Evolutionary conservation across 2,329 filamentous ascomycete species (phyloP).

Genomic region (Beauveria australis): DNA sequence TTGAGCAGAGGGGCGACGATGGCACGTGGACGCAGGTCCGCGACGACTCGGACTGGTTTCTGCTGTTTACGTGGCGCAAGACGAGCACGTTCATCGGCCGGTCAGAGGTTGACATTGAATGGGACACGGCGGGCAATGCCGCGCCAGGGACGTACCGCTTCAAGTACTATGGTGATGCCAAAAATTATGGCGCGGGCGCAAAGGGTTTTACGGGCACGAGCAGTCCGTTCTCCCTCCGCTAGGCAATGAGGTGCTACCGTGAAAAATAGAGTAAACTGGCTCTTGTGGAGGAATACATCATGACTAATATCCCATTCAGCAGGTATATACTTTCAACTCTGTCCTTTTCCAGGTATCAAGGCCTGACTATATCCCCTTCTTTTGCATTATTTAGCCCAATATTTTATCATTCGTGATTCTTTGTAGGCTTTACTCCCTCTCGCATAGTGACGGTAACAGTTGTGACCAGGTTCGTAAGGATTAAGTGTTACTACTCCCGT

Average conservation of each 20-base stretch:
- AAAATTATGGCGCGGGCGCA: conserved; percentile 53
- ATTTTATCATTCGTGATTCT: too few relatives aligned
- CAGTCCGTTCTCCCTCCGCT: conserved; percentile 47
- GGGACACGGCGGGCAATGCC: conserved; percentile 53
- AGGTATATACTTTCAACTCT: too few relatives aligned
- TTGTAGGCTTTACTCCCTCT: too few relatives aligned
- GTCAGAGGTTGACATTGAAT: conserved; percentile 70
- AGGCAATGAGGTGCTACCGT: conserved; percentile 20
- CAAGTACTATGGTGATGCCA: conserved; percentile 78
- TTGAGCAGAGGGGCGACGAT: conserved; percentile 51
- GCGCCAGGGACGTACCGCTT: conserved; percentile 64
- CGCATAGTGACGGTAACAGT: too few relatives aligned
- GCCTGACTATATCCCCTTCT: too few relatives aligned
- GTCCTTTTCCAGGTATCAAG: too few relatives aligned
- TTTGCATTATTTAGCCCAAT: too few relatives aligned
- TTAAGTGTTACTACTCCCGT: too few relatives aligned
- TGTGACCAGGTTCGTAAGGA: too few relatives aligned
- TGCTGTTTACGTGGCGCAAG: conserved; percentile 74
- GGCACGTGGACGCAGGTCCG: conserved; percentile 56
- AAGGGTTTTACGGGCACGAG: conserved; percentile 62
- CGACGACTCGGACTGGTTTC: conserved; percentile 73
- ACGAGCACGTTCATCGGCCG: conserved; percentile 60
- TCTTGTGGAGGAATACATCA: background rate
- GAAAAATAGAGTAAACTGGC: background rate
- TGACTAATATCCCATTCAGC: background rate